Evolutionary conservation across 202 grass and related monocot genomes (phyloP), one percentile per base, ranked within the genome.

Genomic region (Panicum hallii): DNA sequence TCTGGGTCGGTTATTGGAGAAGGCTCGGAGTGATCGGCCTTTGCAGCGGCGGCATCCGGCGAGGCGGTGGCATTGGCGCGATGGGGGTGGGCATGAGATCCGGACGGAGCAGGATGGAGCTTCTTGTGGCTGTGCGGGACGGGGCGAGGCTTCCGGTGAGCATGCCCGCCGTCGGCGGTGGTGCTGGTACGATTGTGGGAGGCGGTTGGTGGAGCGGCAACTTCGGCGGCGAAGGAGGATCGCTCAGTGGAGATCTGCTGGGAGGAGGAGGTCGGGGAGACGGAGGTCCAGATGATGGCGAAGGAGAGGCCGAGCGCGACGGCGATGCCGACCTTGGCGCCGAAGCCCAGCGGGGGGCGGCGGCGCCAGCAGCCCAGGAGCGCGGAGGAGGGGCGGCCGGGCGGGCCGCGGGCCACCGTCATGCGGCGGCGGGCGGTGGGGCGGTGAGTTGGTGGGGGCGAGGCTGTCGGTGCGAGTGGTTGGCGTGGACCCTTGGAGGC

Each of bases 301-400:
- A 94, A 98, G 72, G 88, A 91, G 75, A 98, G 88, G 28, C 91
- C 96, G 80, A 98, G 82, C 41, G 89, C 77, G 84, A 95, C 84
- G 68, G 90, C 93, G 61, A 98, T 88, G 45, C 67, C 66, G 47
- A 98, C 96, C 87, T 95, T 98, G 75, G 86, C 88, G 56, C 36
- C 86, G 78, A 98, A 90, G 30, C 89, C 89, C 86, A 95, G 77
- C 70, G 93, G 88, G 45, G 84, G 85, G 66, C 83, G 87, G 75
- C 89, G 88, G 50, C 87, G 71, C 74, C 77, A 89, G 70, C 87
- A 90, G 41, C 84, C 87, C 26, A 92, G 80, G 62, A 88, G 13
- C 76, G 46, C 56, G 66, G 82, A 67, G 80, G 82, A 77, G 70
- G 80, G 78, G 6, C 63, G 77, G 36, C 83, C 60, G 7, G 71